Conservation (phyloP, 768 basidiomycete genomes). For the Boletus vermiculosoides region DNA sequence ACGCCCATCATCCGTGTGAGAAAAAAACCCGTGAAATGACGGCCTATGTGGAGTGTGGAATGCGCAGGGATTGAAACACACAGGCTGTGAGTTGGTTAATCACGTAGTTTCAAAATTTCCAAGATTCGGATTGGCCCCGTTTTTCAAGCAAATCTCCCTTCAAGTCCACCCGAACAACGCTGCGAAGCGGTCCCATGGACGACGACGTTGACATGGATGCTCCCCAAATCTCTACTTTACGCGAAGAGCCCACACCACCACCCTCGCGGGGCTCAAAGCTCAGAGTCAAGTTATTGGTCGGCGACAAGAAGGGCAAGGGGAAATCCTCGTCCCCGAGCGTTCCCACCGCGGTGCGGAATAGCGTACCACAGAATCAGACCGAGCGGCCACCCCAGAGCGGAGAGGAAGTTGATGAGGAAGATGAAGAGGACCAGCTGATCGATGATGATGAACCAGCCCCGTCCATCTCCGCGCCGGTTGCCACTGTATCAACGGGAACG, state of each 20-base stretch:
- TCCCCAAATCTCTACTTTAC: slow-evolving; percentile 77
- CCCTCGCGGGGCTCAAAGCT: slow-evolving; percentile 44
- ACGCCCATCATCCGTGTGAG: slow-evolving; percentile 10
- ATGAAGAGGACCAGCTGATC: slow-evolving; percentile 78
- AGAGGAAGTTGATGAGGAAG: slow-evolving; percentile 61
- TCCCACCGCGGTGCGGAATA: slow-evolving; percentile 21
- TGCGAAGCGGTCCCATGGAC: slow-evolving; percentile 30
- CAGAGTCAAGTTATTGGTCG: slow-evolving; percentile 51
- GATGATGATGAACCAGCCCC: slow-evolving; percentile 54
- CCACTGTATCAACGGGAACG: slow-evolving; percentile 36
- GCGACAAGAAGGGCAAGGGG: slow-evolving; percentile 41
- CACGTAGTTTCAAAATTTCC: not conserved
- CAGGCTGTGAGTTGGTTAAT: not conserved
- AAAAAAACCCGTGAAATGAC: slow-evolving; percentile 10
- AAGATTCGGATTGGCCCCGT: not conserved
- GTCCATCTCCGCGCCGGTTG: slow-evolving; percentile 27
- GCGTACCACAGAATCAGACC: slow-evolving; percentile 14
- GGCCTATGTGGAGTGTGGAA: slow-evolving; percentile 1
- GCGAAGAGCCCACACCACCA: slow-evolving; percentile 70
- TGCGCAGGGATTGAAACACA: not conserved
- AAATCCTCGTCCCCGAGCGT: slow-evolving; percentile 35
- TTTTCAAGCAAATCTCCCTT: not conserved
- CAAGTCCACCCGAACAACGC: not conserved
- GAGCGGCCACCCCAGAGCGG: slow-evolving; percentile 30
- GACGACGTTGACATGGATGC: slow-evolving; percentile 69